Evolutionary conservation across 2,329 filamentous ascomycete genomes (phyloP), one percentile per base, ranked within the genome.

Genomic region (Polychaeton citri): DNA sequence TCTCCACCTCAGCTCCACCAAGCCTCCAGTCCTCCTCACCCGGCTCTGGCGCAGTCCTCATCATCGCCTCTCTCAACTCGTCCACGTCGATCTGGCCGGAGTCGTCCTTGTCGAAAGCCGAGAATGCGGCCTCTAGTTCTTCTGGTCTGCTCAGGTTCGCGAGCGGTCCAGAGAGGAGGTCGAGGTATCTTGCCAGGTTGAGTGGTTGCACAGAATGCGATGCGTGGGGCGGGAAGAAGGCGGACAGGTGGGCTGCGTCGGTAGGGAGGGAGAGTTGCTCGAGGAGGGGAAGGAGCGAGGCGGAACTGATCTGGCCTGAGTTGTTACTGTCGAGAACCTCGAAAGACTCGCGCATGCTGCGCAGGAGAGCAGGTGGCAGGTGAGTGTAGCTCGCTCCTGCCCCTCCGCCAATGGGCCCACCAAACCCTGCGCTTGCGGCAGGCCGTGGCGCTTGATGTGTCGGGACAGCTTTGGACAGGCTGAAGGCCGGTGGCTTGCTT

Each of bases 21-120:
- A 92, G 59, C 0, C 71, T 60, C 26, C 64, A 65, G 55, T 68
- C 68, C 18, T 53, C 51, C 26, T 75, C 71, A 13, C 82, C 83
- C 0, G 73, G 68, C 46, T 93, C 85, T 0, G 85, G 83, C 0
- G 77, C 76, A 1, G 86, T 94, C 45, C 86, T 74, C 28, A 95
- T 61, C 31, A 98, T 59, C 0, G 88, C 85, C 47, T 90, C 83
- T 32, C 81, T 76, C 43, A 98, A 62, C 58, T 94, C 85, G 0
- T 65, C 71, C 15, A 93, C 63, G 53, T 96, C 86, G 26, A 96
- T 76, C 59, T 95, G 86, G 3, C 90, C 90, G 50, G 82, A 90
- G 55, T 98, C 90, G 43, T 93, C 86, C 43, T 93, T 83, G 53
- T 98, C 90, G 54, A 96, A 96, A 0, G 90, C 90, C 2, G 85